phyloP scores from a whole-genome alignment of 164 flowering plant genomes.

The Vitis riparia region DNA sequence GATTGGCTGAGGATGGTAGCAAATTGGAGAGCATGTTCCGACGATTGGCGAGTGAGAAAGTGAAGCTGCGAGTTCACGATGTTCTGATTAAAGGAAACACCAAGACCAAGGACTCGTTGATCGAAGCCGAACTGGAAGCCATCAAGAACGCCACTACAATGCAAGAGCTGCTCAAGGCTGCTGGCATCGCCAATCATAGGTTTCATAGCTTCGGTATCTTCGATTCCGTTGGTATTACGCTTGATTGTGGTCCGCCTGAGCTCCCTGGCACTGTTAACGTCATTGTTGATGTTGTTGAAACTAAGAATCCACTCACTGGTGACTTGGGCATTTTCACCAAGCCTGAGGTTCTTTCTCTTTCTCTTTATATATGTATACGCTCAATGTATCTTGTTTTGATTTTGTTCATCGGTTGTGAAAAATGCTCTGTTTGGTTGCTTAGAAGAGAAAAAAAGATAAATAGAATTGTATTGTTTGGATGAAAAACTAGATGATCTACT shows the following conservation, averaged over 20 bases:
- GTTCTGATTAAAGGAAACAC: slow-evolving; percentile 76
- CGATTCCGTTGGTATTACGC: slow-evolving; percentile 69
- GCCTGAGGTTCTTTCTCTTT: slow-evolving; percentile 60
- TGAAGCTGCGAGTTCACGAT: slow-evolving; percentile 75
- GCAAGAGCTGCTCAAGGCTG: slow-evolving; percentile 73
- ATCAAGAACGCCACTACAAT: slow-evolving; percentile 49
- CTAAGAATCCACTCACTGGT: slow-evolving; percentile 55
- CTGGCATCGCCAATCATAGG: slow-evolving; percentile 45
- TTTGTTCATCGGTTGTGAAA: not conserved
- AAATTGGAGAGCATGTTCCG: slow-evolving; percentile 41
- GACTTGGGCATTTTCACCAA: slow-evolving; percentile 69
- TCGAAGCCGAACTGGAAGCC: slow-evolving; percentile 62
- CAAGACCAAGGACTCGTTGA: slow-evolving; percentile 71
- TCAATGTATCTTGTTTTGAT: slow-evolving; percentile 2
- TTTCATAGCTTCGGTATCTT: slow-evolving; percentile 64
- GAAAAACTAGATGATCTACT: too few relatives aligned
- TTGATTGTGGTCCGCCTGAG: slow-evolving; percentile 90
- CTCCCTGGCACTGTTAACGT: slow-evolving; percentile 85
- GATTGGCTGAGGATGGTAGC: slow-evolving; percentile 24
- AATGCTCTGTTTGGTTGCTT: not conserved
- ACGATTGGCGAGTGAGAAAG: slow-evolving; percentile 48
- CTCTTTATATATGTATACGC: not conserved
- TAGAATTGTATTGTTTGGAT: not conserved
- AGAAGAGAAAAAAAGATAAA: not conserved
- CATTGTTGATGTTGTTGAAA: slow-evolving; percentile 67